phyloP scores from a whole-genome alignment of 2,329 filamentous ascomycete genomes.

The Colletotrichum acutatum region DNA sequence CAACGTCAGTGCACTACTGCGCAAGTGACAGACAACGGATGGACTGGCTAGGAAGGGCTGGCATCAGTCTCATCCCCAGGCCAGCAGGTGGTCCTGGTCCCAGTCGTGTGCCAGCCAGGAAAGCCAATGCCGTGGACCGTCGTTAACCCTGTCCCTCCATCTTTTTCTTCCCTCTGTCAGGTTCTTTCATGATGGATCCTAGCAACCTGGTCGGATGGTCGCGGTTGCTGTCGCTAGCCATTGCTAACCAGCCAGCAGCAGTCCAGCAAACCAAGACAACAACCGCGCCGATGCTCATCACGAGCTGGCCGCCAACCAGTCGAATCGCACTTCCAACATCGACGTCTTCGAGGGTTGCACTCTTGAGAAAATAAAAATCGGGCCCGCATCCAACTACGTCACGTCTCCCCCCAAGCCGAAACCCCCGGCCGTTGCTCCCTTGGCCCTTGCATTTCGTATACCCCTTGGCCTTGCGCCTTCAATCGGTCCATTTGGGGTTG shows the following conservation, averaged over 20 bases:
- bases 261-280: conserved; percentile 2
- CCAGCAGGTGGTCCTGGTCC: conserved; percentile 20
- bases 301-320: conserved; percentile 3
- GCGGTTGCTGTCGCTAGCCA: not conserved
- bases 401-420: conserved; percentile 31
- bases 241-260: conserved; percentile 4
- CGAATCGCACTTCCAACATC: not conserved
- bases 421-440: conserved; percentile 27
- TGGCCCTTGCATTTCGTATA: conserved; percentile 33
- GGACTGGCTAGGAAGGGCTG: conserved; percentile 28
- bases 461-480: conserved; percentile 29
- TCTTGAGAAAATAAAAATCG: conserved; percentile 28
- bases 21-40: conserved; percentile 18
- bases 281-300: not conserved
- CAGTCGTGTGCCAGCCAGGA: conserved; percentile 1
- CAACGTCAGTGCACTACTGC: conserved; percentile 24
- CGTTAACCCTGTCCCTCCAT: conserved; percentile 7
- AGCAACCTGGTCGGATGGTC: conserved; percentile 6
- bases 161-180: not conserved
- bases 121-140: conserved; percentile 18
- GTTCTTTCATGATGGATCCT: not conserved
- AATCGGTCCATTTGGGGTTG: conserved; percentile 24
- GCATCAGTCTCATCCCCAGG: conserved; percentile 25
- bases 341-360: conserved; percentile 3
- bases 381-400: conserved; percentile 34